These are phyloP conservation scores for Aspergillus bombycis DNA, from an alignment of 2,329 filamentous ascomycete species.

Conservation along the genomic window DNA sequence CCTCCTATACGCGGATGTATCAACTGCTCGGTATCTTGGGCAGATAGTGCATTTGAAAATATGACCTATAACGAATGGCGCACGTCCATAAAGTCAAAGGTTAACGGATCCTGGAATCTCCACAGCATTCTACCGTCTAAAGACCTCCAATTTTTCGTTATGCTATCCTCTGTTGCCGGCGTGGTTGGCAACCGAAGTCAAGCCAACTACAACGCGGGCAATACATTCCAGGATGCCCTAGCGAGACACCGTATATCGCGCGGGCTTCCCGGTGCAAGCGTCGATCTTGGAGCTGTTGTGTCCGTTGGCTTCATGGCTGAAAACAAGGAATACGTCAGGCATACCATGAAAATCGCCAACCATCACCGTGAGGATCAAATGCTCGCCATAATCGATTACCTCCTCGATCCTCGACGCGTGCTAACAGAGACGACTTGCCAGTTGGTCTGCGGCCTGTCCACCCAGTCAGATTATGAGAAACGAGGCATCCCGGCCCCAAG, in stretches of 20 bases:
- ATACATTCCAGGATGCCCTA: too few species aligned
- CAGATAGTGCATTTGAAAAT: background rate
- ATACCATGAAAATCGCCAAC: background rate
- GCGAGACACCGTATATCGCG: too few species aligned
- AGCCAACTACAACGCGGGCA: too few species aligned
- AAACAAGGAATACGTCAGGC: background rate
- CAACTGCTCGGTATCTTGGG: background rate
- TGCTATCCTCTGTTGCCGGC: too few species aligned
- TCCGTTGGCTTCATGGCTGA: background rate
- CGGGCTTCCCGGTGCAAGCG: background rate
- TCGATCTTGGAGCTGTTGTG: background rate
- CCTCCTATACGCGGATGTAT: background rate
- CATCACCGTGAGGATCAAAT: background rate
- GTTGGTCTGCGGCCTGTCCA: background rate
- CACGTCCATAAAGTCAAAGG: too few species aligned
- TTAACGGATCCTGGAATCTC: too few species aligned
- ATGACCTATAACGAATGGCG: too few species aligned
- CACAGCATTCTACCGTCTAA: too few species aligned
- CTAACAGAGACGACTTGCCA: background rate
- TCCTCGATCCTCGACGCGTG: background rate
- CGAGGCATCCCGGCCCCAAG: background rate
- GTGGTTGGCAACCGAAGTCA: too few species aligned
- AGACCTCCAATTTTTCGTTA: too few species aligned
- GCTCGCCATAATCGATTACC: background rate
- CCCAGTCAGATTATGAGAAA: background rate